Conservation (phyloP, 140 eudicot species). For the Anethum foeniculum region DNA sequence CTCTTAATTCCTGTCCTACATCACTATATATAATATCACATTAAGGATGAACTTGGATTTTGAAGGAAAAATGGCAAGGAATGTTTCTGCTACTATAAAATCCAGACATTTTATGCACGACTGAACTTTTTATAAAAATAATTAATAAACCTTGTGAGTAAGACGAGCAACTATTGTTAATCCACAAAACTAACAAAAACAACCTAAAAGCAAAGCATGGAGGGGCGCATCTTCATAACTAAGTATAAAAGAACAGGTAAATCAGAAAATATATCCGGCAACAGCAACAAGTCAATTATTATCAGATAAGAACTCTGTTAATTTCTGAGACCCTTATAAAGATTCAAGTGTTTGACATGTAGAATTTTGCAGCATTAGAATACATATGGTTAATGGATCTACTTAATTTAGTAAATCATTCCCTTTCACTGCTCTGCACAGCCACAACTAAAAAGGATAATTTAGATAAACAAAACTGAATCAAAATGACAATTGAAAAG, state of each 20-base stretch:
- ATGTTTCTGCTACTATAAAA: neutral
- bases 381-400: neutral
- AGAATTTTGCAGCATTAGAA: neutral
- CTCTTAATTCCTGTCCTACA: neutral
- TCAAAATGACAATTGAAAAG: neutral
- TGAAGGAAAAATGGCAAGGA: neutral
- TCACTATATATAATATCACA: neutral
- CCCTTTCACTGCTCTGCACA: neutral
- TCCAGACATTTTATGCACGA: neutral
- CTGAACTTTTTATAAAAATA: neutral
- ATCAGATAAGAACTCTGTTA: neutral
- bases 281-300: neutral
- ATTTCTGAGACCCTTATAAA: neutral
- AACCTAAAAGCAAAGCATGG: neutral
- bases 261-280: neutral
- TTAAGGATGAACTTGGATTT: neutral
- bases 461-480: neutral
- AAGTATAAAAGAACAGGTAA: neutral
- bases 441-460: neutral
- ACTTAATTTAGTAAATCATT: neutral
- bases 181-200: neutral
- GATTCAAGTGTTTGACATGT: neutral
- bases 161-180: neutral
- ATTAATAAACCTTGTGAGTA: neutral
- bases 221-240: neutral